phyloP scores from a whole-genome alignment of 352 stramenopile species.

The Pythium aphanidermatum region DNA sequence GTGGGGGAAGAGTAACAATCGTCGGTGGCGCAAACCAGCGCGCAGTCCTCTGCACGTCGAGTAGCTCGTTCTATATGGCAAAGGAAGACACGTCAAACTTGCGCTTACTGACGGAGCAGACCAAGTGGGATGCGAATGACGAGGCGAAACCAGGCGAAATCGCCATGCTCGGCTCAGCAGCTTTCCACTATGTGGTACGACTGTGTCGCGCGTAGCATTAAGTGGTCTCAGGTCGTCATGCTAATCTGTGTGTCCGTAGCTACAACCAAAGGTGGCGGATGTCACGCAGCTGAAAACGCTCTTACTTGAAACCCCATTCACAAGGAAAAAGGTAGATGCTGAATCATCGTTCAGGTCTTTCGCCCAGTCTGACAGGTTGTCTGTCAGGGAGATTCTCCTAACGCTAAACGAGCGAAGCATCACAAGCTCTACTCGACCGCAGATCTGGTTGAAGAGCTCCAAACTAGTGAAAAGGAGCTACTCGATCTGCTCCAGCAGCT shows the following conservation, averaged over 20 bases:
- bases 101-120: conserved; percentile 58
- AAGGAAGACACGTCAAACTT: conserved; percentile 84
- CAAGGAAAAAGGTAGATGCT: conserved; percentile 16
- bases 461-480: conserved; percentile 63
- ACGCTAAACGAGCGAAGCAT: conserved; percentile 40
- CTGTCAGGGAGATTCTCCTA: conserved; percentile 1
- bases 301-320: conserved; percentile 58
- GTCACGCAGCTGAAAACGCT: conserved; percentile 46
- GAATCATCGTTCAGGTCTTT: too few species aligned
- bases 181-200: conserved; percentile 63
- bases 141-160: conserved; percentile 27
- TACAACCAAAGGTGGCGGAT: conserved; percentile 59
- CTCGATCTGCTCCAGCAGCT: conserved; percentile 50
- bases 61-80: conserved; percentile 63
- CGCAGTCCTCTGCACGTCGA: conserved; percentile 65
- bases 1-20: conserved; percentile 65
- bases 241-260: conserved; percentile 24
- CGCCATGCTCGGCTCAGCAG: conserved; percentile 42
- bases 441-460: conserved; percentile 53
- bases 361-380: too few species aligned
- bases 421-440: conserved; percentile 51
- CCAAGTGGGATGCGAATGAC: conserved; percentile 26
- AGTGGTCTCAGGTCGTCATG: too few species aligned
- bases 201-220: too few species aligned
- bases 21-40: conserved; percentile 44